phyloP scores from a whole-genome alignment of 2,329 filamentous ascomycete genomes.

The Knoxdaviesia capensis region DNA sequence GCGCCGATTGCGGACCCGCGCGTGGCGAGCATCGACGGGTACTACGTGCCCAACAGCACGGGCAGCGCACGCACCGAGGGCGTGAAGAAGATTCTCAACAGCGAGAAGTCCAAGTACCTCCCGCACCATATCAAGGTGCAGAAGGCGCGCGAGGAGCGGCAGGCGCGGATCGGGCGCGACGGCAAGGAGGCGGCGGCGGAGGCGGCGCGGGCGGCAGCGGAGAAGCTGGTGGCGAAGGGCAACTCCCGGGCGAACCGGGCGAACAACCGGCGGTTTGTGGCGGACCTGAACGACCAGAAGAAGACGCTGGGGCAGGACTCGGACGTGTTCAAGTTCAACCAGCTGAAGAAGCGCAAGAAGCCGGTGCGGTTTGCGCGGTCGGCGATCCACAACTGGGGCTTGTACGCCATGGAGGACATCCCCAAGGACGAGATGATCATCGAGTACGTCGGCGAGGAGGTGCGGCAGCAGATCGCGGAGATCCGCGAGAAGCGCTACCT shows the following conservation, averaged over 20 bases:
- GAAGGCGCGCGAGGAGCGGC: slow-evolving; percentile 76
- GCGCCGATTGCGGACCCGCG: slow-evolving; percentile 6
- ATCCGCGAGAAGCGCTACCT: slow-evolving; percentile 81
- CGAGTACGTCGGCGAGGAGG: slow-evolving; percentile 95
- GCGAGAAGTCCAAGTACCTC: slow-evolving; percentile 94
- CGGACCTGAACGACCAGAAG: slow-evolving; percentile 90
- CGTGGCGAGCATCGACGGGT: slow-evolving; percentile 29
- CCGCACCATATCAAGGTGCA: slow-evolving; percentile 95
- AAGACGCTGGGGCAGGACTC: slow-evolving; percentile 66
- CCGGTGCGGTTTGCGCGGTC: slow-evolving; percentile 94
- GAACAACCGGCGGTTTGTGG: slow-evolving; percentile 85
- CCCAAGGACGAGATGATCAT: slow-evolving; percentile 98
- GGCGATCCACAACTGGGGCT: slow-evolving; percentile 95
- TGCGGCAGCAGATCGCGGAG: slow-evolving; percentile 93
- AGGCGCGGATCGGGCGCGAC: slow-evolving; percentile 48
- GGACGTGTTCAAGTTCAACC: slow-evolving; percentile 91
- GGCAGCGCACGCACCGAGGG: slow-evolving; percentile 85
- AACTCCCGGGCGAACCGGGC: slow-evolving; percentile 86
- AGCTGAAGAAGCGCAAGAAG: slow-evolving; percentile 98
- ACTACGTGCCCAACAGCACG: slow-evolving; percentile 69
- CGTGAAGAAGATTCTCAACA: slow-evolving; percentile 86
- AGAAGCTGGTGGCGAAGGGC: slow-evolving; percentile 67
- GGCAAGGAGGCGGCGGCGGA: slow-evolving; percentile 50
- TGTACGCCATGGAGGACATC: slow-evolving; percentile 96
- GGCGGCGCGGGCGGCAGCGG: slow-evolving; percentile 51